Conservation (phyloP, 2,329 filamentous ascomycete genomes). For the Arthrobotrys iridis region DNA sequence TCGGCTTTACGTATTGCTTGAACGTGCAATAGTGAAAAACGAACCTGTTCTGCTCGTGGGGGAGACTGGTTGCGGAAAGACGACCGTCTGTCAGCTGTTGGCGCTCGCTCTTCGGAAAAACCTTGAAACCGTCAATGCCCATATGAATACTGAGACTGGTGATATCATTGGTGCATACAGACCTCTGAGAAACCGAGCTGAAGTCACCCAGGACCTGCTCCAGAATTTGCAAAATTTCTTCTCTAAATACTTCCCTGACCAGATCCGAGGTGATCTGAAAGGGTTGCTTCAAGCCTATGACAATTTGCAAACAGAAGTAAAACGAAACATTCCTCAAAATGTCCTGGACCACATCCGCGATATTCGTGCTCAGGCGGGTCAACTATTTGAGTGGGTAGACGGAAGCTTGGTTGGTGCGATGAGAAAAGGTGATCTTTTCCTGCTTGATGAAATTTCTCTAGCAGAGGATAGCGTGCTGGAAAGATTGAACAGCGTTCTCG, state of each 20-base stretch:
- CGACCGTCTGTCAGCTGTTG: conserved; percentile 90
- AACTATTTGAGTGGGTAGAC: conserved; percentile 95
- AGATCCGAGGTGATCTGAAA: conserved; percentile 63
- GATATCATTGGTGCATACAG: conserved; percentile 96
- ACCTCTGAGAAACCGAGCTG: conserved; percentile 84
- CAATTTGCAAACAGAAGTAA: conserved; percentile 63
- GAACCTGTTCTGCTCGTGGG: conserved; percentile 95
- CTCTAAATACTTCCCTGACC: conserved; percentile 55
- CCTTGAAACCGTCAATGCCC: conserved; percentile 91
- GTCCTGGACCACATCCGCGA: conserved; percentile 64
- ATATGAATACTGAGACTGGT: conserved; percentile 97
- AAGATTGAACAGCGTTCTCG: conserved; percentile 93
- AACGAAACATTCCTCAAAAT: conserved; percentile 65
- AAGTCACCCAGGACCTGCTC: conserved; percentile 73
- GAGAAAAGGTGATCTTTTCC: conserved; percentile 86
- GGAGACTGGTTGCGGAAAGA: conserved; percentile 98
- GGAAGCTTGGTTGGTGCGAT: conserved; percentile 94
- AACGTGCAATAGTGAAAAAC: conserved; percentile 83
- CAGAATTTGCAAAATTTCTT: conserved; percentile 69
- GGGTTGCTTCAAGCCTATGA: conserved; percentile 71
- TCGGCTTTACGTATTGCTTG: conserved; percentile 87
- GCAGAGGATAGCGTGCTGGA: conserved; percentile 98
- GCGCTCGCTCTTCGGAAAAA: conserved; percentile 80
- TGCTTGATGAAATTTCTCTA: conserved; percentile 96
- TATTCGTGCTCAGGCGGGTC: conserved; percentile 74